Conservation (phyloP, 805 yeast species). For the Zygosaccharomyces pseudorouxii region DNA sequence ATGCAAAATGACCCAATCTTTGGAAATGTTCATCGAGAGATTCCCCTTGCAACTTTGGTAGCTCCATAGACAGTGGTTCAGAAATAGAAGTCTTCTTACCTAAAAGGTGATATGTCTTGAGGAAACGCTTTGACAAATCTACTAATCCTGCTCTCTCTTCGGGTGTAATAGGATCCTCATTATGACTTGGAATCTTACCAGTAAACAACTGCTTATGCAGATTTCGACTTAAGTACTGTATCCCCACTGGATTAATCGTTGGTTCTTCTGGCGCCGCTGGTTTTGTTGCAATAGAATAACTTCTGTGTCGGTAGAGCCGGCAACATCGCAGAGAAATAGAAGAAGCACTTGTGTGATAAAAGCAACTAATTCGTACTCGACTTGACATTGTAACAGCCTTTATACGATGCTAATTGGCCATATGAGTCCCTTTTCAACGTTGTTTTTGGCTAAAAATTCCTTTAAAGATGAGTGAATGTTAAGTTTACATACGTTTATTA, state of each 20-base stretch:
- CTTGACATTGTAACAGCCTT: neutral
- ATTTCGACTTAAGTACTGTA: slow-evolving; percentile 62
- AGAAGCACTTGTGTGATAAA: neutral
- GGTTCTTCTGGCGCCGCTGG: slow-evolving; percentile 39
- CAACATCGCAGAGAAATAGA: slow-evolving; percentile 1
- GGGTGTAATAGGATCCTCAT: slow-evolving; percentile 20
- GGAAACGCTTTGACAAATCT: slow-evolving; percentile 54
- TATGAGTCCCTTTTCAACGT: neutral
- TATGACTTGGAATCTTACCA: slow-evolving; percentile 23
- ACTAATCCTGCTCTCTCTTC: slow-evolving; percentile 36
- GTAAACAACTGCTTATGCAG: slow-evolving; percentile 58
- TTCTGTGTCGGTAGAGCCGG: slow-evolving; percentile 11
- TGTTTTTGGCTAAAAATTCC: neutral
- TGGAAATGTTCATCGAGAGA: slow-evolving; percentile 82
- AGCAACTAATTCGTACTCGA: neutral
- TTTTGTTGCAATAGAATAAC: slow-evolving; percentile 3
- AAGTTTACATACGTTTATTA: neutral
- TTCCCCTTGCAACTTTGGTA: slow-evolving; percentile 72
- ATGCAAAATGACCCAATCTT: slow-evolving; percentile 54
- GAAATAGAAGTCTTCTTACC: slow-evolving; percentile 66
- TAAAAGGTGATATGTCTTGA: slow-evolving; percentile 58
- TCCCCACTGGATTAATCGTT: slow-evolving; percentile 70
- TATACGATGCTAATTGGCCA: neutral
- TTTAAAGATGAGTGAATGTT: neutral
- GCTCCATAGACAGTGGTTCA: slow-evolving; percentile 52